These are phyloP conservation scores for Penicillium angulare DNA, from an alignment of 495 filamentous ascomycete genomes.

Conservation along the genomic window DNA sequence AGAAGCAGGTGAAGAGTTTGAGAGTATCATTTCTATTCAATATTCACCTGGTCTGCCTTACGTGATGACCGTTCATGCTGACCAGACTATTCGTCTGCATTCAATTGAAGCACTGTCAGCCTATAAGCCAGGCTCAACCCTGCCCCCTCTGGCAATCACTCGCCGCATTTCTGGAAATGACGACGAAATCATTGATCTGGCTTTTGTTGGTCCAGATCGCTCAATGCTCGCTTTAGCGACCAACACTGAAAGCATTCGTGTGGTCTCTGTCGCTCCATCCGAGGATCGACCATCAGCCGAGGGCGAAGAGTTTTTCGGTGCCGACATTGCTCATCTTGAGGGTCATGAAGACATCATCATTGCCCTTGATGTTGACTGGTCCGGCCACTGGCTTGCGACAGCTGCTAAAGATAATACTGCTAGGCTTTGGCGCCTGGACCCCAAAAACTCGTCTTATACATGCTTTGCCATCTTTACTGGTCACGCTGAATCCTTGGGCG, in stretches of 20 bases:
- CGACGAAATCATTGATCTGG: conserved; percentile 93
- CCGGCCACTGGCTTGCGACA: conserved; percentile 92
- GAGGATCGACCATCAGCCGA: conserved; percentile 31
- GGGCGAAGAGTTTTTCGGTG: conserved; percentile 68
- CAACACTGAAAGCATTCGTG: conserved; percentile 88
- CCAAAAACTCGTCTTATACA: conserved; percentile 66
- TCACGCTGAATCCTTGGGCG: conserved; percentile 93
- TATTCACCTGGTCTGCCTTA: conserved; percentile 59
- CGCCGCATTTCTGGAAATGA: conserved; percentile 91
- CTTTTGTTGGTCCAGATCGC: conserved; percentile 74
- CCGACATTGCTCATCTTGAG: conserved; percentile 78
- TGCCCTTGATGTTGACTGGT: conserved; percentile 91
- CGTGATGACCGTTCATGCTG: conserved; percentile 80
- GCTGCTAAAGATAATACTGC: conserved; percentile 96
- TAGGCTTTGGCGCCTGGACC: conserved; percentile 86
- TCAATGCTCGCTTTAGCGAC: conserved; percentile 87
- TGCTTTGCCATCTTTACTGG: conserved; percentile 82
- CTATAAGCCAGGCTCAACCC: conserved; percentile 30
- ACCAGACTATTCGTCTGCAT: conserved; percentile 81
- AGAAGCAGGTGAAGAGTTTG: conserved; percentile 62
- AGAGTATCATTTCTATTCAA: conserved; percentile 72
- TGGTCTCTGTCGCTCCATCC: conserved; percentile 64
- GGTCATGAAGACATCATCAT: conserved; percentile 96
- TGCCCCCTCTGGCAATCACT: conserved; percentile 52
- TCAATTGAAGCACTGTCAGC: conserved; percentile 46